These are phyloP conservation scores for Potentilla sterilis DNA, from an alignment of 306 rosid genomes.

Conservation along the genomic window DNA sequence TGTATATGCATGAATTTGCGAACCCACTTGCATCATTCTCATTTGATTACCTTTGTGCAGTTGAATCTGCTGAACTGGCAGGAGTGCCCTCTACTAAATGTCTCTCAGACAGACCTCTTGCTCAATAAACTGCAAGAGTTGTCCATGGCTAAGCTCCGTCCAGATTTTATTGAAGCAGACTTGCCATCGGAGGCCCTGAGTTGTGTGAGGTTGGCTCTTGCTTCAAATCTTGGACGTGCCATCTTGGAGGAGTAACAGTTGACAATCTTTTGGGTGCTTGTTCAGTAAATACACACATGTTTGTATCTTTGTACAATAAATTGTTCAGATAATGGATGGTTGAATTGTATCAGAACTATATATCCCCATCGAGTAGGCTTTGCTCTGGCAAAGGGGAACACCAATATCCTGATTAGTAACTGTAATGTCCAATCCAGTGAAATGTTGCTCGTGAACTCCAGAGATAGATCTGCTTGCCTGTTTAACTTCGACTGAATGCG, in stretches of 20 bases:
- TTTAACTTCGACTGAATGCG: too few species aligned
- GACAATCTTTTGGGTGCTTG: neutral
- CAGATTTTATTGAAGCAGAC: constrained; percentile 53
- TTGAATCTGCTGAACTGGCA: constrained; percentile 76
- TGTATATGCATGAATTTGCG: neutral
- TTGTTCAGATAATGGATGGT: too few species aligned
- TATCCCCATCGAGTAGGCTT: too few species aligned
- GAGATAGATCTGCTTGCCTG: too few species aligned
- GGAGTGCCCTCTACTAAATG: constrained; percentile 70
- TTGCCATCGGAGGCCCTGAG: constrained; percentile 58
- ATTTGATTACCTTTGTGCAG: constrained; percentile 42
- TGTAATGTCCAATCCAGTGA: too few species aligned
- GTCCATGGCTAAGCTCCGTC: constrained; percentile 65
- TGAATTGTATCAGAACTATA: too few species aligned
- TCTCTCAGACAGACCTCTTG: constrained; percentile 70
- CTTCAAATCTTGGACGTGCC: constrained; percentile 83
- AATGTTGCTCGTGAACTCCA: too few species aligned
- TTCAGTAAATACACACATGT: neutral
- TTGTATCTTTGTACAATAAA: too few species aligned
- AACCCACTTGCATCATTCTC: neutral
- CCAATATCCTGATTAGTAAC: too few species aligned
- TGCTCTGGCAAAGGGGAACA: too few species aligned
- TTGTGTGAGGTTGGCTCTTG: constrained; percentile 79
- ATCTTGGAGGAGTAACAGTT: constrained; percentile 57
- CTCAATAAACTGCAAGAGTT: constrained; percentile 82